These are phyloP conservation scores for Penicillium taxi DNA, from an alignment of 495 filamentous ascomycete species.

Conservation along the genomic window DNA sequence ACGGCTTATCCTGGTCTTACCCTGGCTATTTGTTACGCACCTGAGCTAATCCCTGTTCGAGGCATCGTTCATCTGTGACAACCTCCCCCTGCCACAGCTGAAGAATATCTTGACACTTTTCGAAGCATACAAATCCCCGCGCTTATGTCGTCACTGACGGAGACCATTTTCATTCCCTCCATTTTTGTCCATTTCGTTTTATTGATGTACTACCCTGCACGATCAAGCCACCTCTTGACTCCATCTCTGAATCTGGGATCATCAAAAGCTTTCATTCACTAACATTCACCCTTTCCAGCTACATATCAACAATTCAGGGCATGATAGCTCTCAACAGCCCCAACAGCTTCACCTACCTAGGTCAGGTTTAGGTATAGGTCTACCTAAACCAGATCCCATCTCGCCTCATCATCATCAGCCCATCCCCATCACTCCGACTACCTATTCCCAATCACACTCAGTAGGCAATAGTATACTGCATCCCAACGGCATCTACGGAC, in stretches of 20 bases:
- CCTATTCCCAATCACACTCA: slow-evolving; percentile 51
- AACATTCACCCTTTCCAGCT: slow-evolving; percentile 21
- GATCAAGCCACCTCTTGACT: slow-evolving; percentile 9
- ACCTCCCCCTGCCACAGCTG: slow-evolving; percentile 3
- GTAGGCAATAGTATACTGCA: slow-evolving; percentile 37
- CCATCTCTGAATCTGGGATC: slow-evolving; percentile 1
- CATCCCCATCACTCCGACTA: slow-evolving; percentile 43
- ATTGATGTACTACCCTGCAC: slow-evolving; percentile 17
- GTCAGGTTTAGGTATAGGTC: slow-evolving; percentile 51
- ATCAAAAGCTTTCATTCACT: slow-evolving; percentile 13
- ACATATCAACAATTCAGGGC: slow-evolving; percentile 26
- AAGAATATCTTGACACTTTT: slow-evolving; percentile 7
- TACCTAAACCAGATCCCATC: slow-evolving; percentile 51
- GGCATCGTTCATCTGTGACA: slow-evolving; percentile 12
- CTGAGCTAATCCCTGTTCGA: slow-evolving; percentile 20
- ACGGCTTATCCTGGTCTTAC: slow-evolving; percentile 17
- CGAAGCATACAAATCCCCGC: slow-evolving; percentile 12
- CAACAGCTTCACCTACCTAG: slow-evolving; percentile 46
- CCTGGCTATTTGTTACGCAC: slow-evolving; percentile 18
- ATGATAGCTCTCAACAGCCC: slow-evolving; percentile 26
- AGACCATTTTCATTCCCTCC: slow-evolving; percentile 11
- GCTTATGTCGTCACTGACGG: slow-evolving; percentile 16
- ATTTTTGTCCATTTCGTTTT: slow-evolving; percentile 16
- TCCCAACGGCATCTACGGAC: slow-evolving; percentile 46
- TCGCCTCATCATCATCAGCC: slow-evolving; percentile 36